A percentile compares a stretch with the other conserved stretches of the same genome.
Evolutionary conservation across 768 basidiomycete genomes (phyloP).

Genomic region (Naganishia randhawae): DNA sequence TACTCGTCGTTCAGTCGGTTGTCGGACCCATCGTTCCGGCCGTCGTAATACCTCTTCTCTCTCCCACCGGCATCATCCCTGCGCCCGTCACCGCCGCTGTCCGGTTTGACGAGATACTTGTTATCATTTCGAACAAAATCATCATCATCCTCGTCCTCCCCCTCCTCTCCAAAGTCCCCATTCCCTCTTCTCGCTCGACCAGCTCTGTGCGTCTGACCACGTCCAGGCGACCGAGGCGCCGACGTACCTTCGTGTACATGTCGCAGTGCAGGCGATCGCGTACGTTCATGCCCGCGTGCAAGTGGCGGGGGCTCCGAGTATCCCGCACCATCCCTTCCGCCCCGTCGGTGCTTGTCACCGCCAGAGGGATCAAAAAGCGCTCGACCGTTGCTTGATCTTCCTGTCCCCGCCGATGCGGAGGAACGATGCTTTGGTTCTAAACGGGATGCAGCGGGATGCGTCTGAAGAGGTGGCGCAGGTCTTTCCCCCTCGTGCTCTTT

Average conservation of each 20-base stretch:
- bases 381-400: not conserved
- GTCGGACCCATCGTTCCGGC: not conserved
- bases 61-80: not conserved
- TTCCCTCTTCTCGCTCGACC: not conserved
- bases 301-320: not conserved
- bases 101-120: conserved; percentile 10
- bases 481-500: not conserved
- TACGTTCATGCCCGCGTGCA: not conserved
- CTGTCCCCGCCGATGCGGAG: not conserved
- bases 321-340: not conserved
- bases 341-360: not conserved
- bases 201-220: not conserved
- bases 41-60: not conserved
- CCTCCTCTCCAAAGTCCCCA: not conserved
- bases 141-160: conserved; percentile 2
- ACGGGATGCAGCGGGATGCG: not conserved
- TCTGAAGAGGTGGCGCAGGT: not conserved
- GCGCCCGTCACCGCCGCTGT: not conserved
- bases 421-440: not conserved
- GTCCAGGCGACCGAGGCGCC: not conserved
- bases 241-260: not conserved
- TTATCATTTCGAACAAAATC: conserved; percentile 14
- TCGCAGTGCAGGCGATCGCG: conserved; percentile 1
- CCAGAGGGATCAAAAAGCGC: conserved; percentile 6
- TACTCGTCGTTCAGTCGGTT: not conserved